phyloP scores from a whole-genome alignment of 2,329 filamentous ascomycete genomes.

The Fusarium tjaetaba region DNA sequence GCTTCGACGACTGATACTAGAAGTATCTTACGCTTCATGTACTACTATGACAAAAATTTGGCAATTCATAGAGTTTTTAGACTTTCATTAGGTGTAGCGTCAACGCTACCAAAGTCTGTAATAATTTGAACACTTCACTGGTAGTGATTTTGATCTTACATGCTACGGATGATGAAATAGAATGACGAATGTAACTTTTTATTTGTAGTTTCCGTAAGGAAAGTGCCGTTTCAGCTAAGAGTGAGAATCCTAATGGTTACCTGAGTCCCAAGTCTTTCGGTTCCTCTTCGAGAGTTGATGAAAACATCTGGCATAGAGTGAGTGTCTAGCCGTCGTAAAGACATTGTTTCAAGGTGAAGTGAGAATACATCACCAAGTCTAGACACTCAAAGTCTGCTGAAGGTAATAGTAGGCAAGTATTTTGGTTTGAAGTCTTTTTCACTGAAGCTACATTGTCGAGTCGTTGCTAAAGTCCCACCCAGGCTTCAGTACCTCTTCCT shows the following conservation, averaged over 20 bases:
- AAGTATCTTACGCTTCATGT: not conserved
- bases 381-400: no score
- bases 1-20: not conserved
- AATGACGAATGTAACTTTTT: not conserved
- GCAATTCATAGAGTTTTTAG: not conserved
- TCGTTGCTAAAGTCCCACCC: not conserved
- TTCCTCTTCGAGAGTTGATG: not conserved
- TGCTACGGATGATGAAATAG: no score
- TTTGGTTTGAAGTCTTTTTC: not conserved
- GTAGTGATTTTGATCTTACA: not conserved
- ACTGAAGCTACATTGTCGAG: not conserved
- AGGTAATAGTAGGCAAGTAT: not conserved
- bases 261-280: no score
- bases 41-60: not conserved
- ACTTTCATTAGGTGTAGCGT: not conserved
- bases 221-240: not conserved
- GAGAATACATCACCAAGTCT: not conserved
- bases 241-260: not conserved
- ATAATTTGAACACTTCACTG: not conserved
- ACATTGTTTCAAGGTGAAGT: not conserved
- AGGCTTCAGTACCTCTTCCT: rapidly evolving
- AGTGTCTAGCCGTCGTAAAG: not conserved
- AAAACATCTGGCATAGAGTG: not conserved
- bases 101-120: not conserved
- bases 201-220: not conserved